These are phyloP conservation scores for Coniochaeta ligniaria DNA, from an alignment of 2,329 filamentous ascomycete genomes.

Conservation along the genomic window DNA sequence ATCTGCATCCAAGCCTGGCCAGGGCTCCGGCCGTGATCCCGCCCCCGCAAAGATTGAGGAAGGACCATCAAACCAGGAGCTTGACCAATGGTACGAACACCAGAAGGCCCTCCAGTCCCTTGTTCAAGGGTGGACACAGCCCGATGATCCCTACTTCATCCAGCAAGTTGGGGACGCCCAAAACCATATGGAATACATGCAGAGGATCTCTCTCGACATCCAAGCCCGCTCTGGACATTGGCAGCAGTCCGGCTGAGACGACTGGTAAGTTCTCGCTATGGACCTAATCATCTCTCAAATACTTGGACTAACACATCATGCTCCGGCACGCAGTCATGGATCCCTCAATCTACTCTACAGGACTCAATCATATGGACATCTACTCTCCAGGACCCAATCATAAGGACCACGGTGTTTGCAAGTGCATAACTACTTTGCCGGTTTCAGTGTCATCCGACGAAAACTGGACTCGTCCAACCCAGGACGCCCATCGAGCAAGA, in stretches of 20 bases:
- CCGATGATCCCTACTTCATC: constrained; percentile 44
- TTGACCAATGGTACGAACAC: constrained; percentile 53
- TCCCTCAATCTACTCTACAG: not conserved
- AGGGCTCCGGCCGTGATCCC: constrained; percentile 25
- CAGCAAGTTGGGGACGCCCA: constrained; percentile 45
- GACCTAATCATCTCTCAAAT: constrained; percentile 20
- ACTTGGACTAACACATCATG: constrained; percentile 19
- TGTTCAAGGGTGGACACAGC: constrained; percentile 39
- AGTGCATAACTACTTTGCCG: constrained; percentile 1
- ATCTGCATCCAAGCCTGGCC: constrained; percentile 21
- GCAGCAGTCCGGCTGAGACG: constrained; percentile 22
- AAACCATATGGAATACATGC: constrained; percentile 43
- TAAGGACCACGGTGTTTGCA: not conserved
- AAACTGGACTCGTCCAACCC: not conserved
- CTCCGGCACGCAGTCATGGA: not conserved
- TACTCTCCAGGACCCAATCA: too few relatives aligned
- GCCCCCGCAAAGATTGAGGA: constrained; percentile 18
- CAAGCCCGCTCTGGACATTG: not conserved
- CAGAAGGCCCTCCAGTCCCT: constrained; percentile 57
- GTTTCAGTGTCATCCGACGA: constrained; percentile 1
- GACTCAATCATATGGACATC: not conserved
- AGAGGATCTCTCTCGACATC: constrained; percentile 35
- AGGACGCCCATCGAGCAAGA: not conserved
- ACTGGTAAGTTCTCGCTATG: constrained; percentile 17
- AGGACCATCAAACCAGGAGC: constrained; percentile 10